phyloP scores from a whole-genome alignment of 2,329 filamentous ascomycete species.

The Atkinsonella hypoxylon region DNA sequence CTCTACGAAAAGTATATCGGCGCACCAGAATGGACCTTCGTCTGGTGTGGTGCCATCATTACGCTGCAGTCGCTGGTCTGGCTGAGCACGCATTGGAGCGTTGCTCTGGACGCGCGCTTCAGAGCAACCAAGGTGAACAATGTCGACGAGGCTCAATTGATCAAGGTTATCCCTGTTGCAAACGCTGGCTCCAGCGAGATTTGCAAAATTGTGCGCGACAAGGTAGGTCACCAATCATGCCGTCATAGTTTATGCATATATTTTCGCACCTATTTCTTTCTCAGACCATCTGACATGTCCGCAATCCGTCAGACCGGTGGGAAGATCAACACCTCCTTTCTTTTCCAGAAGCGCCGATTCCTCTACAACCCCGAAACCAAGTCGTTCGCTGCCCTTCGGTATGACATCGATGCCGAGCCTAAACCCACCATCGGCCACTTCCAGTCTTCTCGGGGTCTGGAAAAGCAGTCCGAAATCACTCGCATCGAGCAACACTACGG shows the following conservation, averaged over 20 bases:
- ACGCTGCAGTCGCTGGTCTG: conserved; percentile 81
- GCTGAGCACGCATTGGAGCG: conserved; percentile 97
- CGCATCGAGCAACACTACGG: conserved; percentile 87
- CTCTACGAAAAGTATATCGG: conserved; percentile 86
- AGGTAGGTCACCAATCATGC: conserved; percentile 27
- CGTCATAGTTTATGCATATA: not conserved
- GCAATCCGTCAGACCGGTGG: conserved; percentile 43
- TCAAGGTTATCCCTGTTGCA: conserved; percentile 82
- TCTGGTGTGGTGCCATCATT: conserved; percentile 81
- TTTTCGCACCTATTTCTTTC: not conserved
- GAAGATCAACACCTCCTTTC: conserved; percentile 70
- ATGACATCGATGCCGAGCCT: conserved; percentile 73
- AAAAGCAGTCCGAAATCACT: conserved; percentile 61
- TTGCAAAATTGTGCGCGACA: conserved; percentile 67
- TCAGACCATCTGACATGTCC: not conserved
- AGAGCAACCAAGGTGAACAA: conserved; percentile 60
- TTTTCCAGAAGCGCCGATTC: conserved; percentile 97
- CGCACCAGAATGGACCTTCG: conserved; percentile 95
- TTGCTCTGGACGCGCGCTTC: conserved; percentile 72
- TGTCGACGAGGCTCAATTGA: conserved; percentile 65
- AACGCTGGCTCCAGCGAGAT: conserved; percentile 89
- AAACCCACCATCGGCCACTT: conserved; percentile 69
- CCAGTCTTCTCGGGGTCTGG: conserved; percentile 68
- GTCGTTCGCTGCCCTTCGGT: conserved; percentile 71
- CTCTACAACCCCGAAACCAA: conserved; percentile 62